Percentiles rank a stretch among this genome's conserved stretches.
Conservation (phyloP, 345 rosid genomes). For the Eucalyptus pumila region DNA sequence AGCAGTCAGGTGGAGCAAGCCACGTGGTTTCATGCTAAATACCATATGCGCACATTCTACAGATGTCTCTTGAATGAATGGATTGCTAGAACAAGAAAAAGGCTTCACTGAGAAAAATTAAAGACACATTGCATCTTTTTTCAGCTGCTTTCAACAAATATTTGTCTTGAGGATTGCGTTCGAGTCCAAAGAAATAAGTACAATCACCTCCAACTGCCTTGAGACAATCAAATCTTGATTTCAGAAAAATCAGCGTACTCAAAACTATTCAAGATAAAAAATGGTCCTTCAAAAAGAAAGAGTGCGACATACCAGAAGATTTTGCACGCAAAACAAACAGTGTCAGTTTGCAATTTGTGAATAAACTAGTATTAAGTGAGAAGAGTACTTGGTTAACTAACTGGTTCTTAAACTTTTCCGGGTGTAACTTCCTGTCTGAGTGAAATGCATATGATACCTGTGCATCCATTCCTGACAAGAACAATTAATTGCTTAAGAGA, state of each 20-base stretch:
- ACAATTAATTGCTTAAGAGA: background rate
- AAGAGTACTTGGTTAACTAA: slow-evolving; percentile 41
- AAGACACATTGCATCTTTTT: background rate
- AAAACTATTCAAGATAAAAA: background rate
- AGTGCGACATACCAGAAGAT: background rate
- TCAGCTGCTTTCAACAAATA: background rate
- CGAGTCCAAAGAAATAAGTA: background rate
- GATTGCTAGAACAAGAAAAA: background rate
- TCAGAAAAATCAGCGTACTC: background rate
- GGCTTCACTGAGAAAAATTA: background rate
- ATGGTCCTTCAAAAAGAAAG: background rate
- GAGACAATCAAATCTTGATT: background rate
- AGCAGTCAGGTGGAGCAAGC: background rate
- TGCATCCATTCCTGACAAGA: slow-evolving; percentile 59
- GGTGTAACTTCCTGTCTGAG: slow-evolving; percentile 49
- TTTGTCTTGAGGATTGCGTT: background rate
- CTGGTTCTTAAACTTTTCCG: slow-evolving; percentile 63
- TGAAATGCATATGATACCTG: slow-evolving; percentile 75
- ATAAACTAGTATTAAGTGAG: background rate
- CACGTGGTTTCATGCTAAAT: background rate
- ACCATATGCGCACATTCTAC: background rate
- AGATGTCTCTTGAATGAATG: background rate
- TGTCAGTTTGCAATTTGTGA: background rate
- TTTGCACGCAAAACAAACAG: background rate
- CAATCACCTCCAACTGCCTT: background rate